Conservation (phyloP, 371 early-diverging fungal species). For the Phascolomyces articulosus region DNA sequence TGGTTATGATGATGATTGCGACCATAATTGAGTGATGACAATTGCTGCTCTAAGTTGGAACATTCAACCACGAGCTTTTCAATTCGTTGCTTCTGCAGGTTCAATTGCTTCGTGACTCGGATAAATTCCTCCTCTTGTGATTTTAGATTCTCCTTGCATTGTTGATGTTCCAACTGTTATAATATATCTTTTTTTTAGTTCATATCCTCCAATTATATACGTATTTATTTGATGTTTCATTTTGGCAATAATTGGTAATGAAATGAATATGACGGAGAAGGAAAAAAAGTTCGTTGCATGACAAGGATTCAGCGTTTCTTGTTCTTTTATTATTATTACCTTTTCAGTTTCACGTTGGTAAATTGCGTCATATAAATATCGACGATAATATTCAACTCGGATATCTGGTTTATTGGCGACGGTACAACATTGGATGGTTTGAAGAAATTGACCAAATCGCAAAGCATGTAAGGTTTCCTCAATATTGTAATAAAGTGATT, state of each 20-base stretch:
- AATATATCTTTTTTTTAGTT: neutral
- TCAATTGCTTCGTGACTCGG: neutral
- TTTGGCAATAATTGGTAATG: too few species aligned
- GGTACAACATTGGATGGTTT: constrained; percentile 6
- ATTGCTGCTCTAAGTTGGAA: neutral
- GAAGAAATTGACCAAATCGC: constrained; percentile 8
- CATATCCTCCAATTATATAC: neutral
- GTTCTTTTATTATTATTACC: too few species aligned
- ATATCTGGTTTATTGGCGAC: constrained; percentile 15
- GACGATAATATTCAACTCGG: constrained; percentile 11
- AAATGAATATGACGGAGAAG: too few species aligned
- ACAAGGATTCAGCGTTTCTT: too few species aligned
- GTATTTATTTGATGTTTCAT: neutral
- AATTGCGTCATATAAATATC: neutral
- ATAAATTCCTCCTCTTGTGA: neutral
- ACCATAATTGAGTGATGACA: neutral
- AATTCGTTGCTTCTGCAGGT: neutral
- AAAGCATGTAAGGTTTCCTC: constrained; percentile 15
- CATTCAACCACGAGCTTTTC: neutral
- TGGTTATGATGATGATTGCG: too few species aligned
- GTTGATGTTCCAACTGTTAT: neutral
- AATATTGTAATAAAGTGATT: constrained; percentile 1
- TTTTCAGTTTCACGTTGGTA: neutral
- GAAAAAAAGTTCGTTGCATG: too few species aligned
- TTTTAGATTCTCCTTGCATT: neutral